Conservation (phyloP, 2,329 filamentous ascomycete species). For the Aspergillus phoenicis region DNA sequence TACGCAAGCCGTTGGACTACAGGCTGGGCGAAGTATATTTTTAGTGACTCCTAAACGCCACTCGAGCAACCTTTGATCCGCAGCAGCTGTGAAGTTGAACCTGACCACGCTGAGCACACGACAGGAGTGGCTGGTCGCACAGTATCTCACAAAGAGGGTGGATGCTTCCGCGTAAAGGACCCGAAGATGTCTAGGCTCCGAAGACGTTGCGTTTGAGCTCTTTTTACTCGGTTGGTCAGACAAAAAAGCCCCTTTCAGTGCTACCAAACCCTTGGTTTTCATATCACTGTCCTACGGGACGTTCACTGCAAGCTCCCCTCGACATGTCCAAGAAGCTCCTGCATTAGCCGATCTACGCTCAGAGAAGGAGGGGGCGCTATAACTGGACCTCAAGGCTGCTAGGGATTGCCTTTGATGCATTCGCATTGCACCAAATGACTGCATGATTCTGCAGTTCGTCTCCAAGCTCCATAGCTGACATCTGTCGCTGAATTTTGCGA, state of each 20-base stretch:
- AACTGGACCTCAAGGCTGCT: too few species aligned
- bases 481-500: too few species aligned
- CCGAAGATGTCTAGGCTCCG: background rate
- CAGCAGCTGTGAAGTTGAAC: background rate
- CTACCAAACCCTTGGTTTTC: background rate
- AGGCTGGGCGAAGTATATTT: background rate
- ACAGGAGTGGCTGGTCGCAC: background rate
- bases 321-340: too few species aligned
- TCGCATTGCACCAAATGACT: too few species aligned
- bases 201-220: background rate
- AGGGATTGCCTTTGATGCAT: too few species aligned
- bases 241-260: background rate
- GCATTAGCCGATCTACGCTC: too few species aligned
- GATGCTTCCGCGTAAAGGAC: background rate
- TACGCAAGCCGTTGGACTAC: background rate
- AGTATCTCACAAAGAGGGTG: background rate
- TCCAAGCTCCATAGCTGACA: too few species aligned
- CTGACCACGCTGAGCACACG: background rate
- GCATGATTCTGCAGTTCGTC: too few species aligned
- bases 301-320: background rate
- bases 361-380: background rate
- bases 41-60: background rate
- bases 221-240: background rate
- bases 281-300: background rate
- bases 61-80: too few species aligned